Evolutionary conservation across 768 basidiomycete species (phyloP).

Genomic region (Pisolithus marmoratus): DNA sequence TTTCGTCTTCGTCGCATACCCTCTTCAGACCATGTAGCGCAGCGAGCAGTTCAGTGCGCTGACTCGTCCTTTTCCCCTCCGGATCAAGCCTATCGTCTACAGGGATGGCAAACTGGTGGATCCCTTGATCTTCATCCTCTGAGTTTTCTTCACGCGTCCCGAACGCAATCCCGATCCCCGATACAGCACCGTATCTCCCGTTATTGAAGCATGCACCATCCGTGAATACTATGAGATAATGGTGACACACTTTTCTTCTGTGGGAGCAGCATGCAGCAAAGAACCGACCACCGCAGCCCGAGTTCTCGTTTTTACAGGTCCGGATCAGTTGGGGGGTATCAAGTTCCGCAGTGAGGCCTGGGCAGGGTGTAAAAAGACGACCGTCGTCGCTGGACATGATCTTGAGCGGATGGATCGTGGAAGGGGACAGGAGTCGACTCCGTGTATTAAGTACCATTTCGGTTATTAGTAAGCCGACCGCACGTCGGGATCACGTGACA

Average conservation of each 20-base stretch:
- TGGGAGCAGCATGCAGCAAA: slow-evolving; percentile 5
- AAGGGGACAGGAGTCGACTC: too few relatives aligned
- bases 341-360: neutral
- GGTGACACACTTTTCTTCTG: slow-evolving; percentile 10
- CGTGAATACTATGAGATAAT: slow-evolving; percentile 21
- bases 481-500: too few relatives aligned
- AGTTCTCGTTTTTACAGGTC: neutral
- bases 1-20: neutral
- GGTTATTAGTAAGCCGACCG: too few relatives aligned
- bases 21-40: slow-evolving; percentile 14
- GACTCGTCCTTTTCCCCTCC: slow-evolving; percentile 19
- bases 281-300: slow-evolving; percentile 1
- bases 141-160: neutral
- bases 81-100: slow-evolving; percentile 19
- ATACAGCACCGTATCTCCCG: slow-evolving; percentile 16
- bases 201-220: slow-evolving; percentile 32
- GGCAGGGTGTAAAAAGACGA: neutral
- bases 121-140: too few relatives aligned
- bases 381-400: too few relatives aligned
- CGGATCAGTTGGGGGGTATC: neutral
- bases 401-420: too few relatives aligned
- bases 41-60: slow-evolving; percentile 28
- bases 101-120: slow-evolving; percentile 13
- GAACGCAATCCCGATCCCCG: slow-evolving; percentile 18
- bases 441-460: too few relatives aligned